phyloP scores from a whole-genome alignment of 108 stramenopile species.

The Skeletonema marinoi region DNA sequence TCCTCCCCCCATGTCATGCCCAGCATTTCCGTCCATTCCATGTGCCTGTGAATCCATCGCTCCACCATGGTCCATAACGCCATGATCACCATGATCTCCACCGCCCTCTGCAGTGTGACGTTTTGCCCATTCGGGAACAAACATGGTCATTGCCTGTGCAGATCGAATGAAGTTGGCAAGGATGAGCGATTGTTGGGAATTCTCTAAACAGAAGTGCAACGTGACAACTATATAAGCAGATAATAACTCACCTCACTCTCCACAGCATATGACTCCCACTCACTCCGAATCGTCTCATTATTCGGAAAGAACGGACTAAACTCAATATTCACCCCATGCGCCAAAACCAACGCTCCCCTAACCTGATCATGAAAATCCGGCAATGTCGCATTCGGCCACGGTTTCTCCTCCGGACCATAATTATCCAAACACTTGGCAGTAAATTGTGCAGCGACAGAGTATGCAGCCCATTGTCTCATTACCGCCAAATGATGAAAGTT shows the following conservation, averaged over 20 bases:
- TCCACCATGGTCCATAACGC: not conserved
- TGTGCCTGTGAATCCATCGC: no score
- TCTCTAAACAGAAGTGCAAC: no score
- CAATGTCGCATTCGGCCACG: conserved; percentile 11
- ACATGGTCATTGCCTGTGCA: not conserved
- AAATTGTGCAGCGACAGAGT: not conserved
- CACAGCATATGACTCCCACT: conserved; percentile 13
- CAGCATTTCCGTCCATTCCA: not conserved
- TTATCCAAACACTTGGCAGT: conserved; percentile 6
- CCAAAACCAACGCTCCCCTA: not conserved
- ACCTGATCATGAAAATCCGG: conserved; percentile 14
- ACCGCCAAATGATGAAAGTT: conserved; percentile 5
- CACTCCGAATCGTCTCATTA: conserved; percentile 1
- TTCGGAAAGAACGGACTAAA: conserved; percentile 5
- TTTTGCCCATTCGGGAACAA: not conserved
- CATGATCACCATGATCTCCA: not conserved
- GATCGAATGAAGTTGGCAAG: no score
- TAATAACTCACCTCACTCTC: conserved; percentile 1
- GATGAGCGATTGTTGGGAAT: no score
- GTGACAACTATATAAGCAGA: no score
- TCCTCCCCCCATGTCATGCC: not conserved
- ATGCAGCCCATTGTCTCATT: conserved; percentile 10
- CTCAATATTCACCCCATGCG: conserved; percentile 1
- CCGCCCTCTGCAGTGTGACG: not conserved
- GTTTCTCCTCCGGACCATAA: not conserved